phyloP scores from a whole-genome alignment of 2,329 filamentous ascomycete genomes.

The Leptographium flavum region DNA sequence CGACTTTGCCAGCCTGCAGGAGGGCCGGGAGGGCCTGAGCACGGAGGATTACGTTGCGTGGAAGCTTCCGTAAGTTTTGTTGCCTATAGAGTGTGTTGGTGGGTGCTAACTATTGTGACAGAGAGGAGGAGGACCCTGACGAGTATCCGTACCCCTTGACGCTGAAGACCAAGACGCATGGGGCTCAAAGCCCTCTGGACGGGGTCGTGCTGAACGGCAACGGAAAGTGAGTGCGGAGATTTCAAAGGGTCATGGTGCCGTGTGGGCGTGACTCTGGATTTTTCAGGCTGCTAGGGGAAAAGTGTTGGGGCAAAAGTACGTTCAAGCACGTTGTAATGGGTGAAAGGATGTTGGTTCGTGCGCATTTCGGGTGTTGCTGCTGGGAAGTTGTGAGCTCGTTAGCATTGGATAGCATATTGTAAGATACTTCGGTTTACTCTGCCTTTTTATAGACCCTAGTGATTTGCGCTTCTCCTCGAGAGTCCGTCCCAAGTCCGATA shows the following conservation, averaged over 20 bases:
- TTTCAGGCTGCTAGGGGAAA: background rate
- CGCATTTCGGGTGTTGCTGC: too few relatives aligned
- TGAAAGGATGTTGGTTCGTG: too few relatives aligned
- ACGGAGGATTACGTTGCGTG: conserved; percentile 97
- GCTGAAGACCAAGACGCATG: conserved; percentile 36
- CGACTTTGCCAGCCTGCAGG: conserved; percentile 92
- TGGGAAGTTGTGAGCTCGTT: too few relatives aligned
- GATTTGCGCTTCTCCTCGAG: too few relatives aligned
- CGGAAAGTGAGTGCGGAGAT: background rate
- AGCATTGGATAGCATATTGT: too few relatives aligned
- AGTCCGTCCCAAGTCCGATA: too few relatives aligned
- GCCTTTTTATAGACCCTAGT: too few relatives aligned
- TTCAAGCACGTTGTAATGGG: too few relatives aligned
- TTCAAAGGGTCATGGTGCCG: background rate
- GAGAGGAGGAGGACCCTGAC: conserved; percentile 87
- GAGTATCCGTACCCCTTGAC: conserved; percentile 48
- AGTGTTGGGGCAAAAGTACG: too few relatives aligned
- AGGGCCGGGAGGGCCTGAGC: conserved; percentile 80
- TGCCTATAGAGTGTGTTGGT: background rate
- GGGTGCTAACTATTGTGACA: conserved; percentile 19
- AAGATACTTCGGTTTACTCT: too few relatives aligned
- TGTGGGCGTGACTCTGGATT: background rate
- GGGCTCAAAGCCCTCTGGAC: conserved; percentile 26
- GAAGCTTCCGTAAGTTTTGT: conserved; percentile 97
- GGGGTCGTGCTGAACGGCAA: background rate